These are phyloP conservation scores for Chaetomidium leptoderma DNA, from an alignment of 495 filamentous ascomycete species.

Conservation along the genomic window DNA sequence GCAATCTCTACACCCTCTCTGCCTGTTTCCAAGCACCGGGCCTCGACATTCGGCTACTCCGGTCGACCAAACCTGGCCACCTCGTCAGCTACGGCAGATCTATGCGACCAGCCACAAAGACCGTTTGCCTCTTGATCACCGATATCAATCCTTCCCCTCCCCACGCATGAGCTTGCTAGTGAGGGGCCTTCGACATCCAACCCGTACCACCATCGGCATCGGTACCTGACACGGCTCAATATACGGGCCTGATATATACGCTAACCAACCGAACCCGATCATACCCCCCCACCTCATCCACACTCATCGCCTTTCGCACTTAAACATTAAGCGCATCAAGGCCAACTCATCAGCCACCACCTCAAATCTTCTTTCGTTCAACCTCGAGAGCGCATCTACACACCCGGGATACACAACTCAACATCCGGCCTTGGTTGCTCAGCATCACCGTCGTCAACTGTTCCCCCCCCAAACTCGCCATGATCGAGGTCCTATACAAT, in stretches of 20 bases:
- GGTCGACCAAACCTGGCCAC: slow-evolving; percentile 1
- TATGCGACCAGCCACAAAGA: background rate
- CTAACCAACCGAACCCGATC: background rate
- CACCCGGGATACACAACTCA: background rate
- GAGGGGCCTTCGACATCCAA: slow-evolving; percentile 24
- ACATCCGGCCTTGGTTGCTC: background rate
- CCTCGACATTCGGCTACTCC: background rate
- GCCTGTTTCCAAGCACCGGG: background rate
- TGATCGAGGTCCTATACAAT: slow-evolving; percentile 30
- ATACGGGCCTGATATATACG: slow-evolving; percentile 17
- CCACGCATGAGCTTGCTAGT: slow-evolving; percentile 39
- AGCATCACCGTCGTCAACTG: background rate
- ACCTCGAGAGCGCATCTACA: too few species aligned
- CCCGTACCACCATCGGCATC: slow-evolving; percentile 22
- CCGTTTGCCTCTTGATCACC: background rate
- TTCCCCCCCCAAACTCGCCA: slow-evolving; percentile 6
- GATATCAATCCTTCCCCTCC: slow-evolving; percentile 14
- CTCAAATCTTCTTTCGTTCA: background rate
- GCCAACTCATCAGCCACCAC: background rate
- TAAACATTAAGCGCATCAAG: background rate
- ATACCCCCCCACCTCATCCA: background rate
- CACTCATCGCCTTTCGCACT: background rate
- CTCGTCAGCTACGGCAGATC: slow-evolving; percentile 7
- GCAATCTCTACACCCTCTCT: slow-evolving; percentile 7
- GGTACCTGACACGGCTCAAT: slow-evolving; percentile 25